Evolutionary conservation across 306 rosid species (phyloP), one percentile per base, ranked within the genome.

Genomic region (Cucurbita ficifolia): DNA sequence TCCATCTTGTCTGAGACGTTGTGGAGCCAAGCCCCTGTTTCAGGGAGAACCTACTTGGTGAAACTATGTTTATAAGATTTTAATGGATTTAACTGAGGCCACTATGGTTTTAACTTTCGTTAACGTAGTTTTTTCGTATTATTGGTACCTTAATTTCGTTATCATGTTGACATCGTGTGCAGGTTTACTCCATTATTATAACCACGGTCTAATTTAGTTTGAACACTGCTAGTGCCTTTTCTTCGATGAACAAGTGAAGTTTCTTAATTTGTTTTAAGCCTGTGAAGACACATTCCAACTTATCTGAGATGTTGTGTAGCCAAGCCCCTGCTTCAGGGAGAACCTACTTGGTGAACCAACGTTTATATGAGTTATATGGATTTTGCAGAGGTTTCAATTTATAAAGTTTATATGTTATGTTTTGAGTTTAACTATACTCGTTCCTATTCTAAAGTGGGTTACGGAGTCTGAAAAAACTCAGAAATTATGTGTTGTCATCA

Each of bases 31-130:
- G 94, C 0, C 85, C 92, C 83, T 87, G 92, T 82, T 76, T 75
- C 86, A 85, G 85, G 97, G 87, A 61, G 92, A 89, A 92, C 95
- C 97, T 82, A 60, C 92, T 86, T 82, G 88, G 90, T 54, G 90
- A 86, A 84, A 71, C 85, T 36, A n/a, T 83, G 77, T 83, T 72
- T 80, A 85, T 58, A 55, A 79, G 97, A 88, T 16, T 17, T 54
- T 0, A 49, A 36, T 36, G 92, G 88, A 79, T 87, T 82, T 51
- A 16, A 19, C 88, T 78, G 89, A 88, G 53, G 7, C 4, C 50
- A 29, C 33, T 2, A 29, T 29, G 33, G 33, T 2, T 29, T 29
- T 29, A 3, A 24, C 29, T 24, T 24, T 24, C 2, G 29, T 24
- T 24, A 24, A 24, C 29, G 29, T 24, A 42, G 10, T 42, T 7